These are phyloP conservation scores for Lipomyces orientalis DNA, from an alignment of 805 yeast species.

Conservation along the genomic window DNA sequence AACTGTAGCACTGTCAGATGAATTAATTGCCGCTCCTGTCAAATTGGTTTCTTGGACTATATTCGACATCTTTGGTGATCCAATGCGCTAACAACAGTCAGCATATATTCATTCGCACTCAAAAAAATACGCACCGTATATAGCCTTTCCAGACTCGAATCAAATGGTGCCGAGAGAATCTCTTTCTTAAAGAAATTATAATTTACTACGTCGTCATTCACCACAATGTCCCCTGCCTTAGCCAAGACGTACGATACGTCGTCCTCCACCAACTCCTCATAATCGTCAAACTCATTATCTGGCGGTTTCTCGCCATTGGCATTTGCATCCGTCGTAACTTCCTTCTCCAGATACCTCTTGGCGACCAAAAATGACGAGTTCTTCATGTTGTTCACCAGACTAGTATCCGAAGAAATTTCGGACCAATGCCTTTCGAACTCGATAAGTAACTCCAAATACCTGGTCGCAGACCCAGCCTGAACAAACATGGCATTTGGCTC, in stretches of 20 bases:
- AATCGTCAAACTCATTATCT: slow-evolving; percentile 22
- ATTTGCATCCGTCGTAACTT: slow-evolving; percentile 38
- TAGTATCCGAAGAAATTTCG: slow-evolving; percentile 22
- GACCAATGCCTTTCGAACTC: slow-evolving; percentile 39
- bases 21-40: slow-evolving; percentile 40
- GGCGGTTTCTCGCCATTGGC: slow-evolving; percentile 9
- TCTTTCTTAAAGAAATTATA: slow-evolving; percentile 46
- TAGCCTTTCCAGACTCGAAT: slow-evolving; percentile 42
- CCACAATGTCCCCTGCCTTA: slow-evolving; percentile 42
- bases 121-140: slow-evolving; percentile 34
- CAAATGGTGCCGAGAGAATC: slow-evolving; percentile 47
- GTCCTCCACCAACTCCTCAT: slow-evolving; percentile 27
- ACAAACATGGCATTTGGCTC: slow-evolving; percentile 40
- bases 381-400: slow-evolving; percentile 41
- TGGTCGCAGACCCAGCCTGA: slow-evolving; percentile 37
- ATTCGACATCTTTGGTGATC: slow-evolving; percentile 42
- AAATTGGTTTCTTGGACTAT: slow-evolving; percentile 40
- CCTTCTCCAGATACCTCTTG: slow-evolving; percentile 39
- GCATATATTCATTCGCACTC: background rate
- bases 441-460: slow-evolving; percentile 40
- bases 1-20: slow-evolving; percentile 21
- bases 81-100: slow-evolving; percentile 37
- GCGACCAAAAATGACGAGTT: slow-evolving; percentile 43
- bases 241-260: slow-evolving; percentile 39
- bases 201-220: slow-evolving; percentile 48